Evolutionary conservation across 345 rosid species (phyloP).

Genomic region (Eucalyptus shirleyi): DNA sequence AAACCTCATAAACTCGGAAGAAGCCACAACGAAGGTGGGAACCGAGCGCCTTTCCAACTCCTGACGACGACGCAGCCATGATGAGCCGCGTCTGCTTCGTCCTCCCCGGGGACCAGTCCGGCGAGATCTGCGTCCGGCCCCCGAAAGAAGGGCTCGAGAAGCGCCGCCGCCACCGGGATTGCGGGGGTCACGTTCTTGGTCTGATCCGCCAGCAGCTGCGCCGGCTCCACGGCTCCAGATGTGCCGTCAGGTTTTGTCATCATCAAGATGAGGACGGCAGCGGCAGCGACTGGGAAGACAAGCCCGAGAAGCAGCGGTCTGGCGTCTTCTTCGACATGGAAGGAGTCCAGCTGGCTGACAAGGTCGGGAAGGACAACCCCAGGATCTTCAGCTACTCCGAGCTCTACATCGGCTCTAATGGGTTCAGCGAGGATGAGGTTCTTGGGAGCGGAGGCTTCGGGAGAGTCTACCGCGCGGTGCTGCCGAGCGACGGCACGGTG

Average conservation of each 20-base stretch:
- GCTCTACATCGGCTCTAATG: slow-evolving; percentile 87
- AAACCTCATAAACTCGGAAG: background rate
- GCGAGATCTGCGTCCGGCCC: slow-evolving; percentile 9
- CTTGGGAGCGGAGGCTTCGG: slow-evolving; percentile 97
- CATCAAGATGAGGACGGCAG: background rate
- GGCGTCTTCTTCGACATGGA: slow-evolving; percentile 54
- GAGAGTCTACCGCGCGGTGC: slow-evolving; percentile 57
- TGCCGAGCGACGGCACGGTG: slow-evolving; percentile 81
- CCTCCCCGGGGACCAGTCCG: slow-evolving; percentile 33
- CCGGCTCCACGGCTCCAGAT: slow-evolving; percentile 27
- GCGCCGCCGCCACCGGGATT: slow-evolving; percentile 13
- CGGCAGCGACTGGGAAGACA: background rate
- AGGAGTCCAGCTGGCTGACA: slow-evolving; percentile 68
- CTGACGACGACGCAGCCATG: slow-evolving; percentile 8
- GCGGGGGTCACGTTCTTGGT: slow-evolving; percentile 27
- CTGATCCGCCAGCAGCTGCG: slow-evolving; percentile 26
- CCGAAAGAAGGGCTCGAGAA: slow-evolving; percentile 3
- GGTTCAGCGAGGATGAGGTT: slow-evolving; percentile 51
- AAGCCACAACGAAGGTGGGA: background rate
- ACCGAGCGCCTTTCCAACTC: background rate
- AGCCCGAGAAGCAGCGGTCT: background rate
- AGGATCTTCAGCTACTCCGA: slow-evolving; percentile 88
- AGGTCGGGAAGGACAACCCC: slow-evolving; percentile 69
- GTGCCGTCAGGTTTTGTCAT: slow-evolving; percentile 19
- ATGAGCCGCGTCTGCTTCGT: slow-evolving; percentile 51